A percentile compares a stretch with the other conserved stretches of the same genome.
These are phyloP conservation scores for Linaria vulgaris DNA, from an alignment of 257 asterid species.

Conservation along the genomic window DNA sequence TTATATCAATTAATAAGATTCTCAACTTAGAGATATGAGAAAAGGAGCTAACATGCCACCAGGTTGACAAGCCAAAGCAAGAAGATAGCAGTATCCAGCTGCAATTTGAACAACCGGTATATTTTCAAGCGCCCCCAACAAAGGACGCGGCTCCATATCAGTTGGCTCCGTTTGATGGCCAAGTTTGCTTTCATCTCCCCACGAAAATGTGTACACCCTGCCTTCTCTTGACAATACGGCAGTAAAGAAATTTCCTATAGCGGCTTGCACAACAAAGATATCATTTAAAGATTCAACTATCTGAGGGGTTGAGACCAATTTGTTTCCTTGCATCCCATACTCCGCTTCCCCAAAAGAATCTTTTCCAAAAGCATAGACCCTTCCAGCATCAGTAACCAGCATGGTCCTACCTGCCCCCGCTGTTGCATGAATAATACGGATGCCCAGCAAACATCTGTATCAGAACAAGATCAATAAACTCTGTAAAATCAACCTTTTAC, in stretches of 20 bases:
- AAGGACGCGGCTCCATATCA: slow-evolving; percentile 81
- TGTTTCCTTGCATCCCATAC: slow-evolving; percentile 74
- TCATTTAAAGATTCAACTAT: slow-evolving; percentile 87
- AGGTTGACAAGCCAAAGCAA: slow-evolving; percentile 94
- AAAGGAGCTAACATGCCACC: slow-evolving; percentile 77
- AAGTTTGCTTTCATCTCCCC: slow-evolving; percentile 92
- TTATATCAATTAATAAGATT: background rate
- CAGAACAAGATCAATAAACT: slow-evolving; percentile 32
- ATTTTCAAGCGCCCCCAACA: slow-evolving; percentile 82
- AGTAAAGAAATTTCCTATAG: slow-evolving; percentile 94
- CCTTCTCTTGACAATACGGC: slow-evolving; percentile 96
- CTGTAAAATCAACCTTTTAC: slow-evolving; percentile 2
- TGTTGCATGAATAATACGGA: slow-evolving; percentile 87
- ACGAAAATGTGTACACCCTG: slow-evolving; percentile 82
- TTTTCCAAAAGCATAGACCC: slow-evolving; percentile 88
- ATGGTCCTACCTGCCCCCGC: slow-evolving; percentile 93
- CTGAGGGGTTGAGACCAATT: slow-evolving; percentile 63
- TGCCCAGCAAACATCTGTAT: slow-evolving; percentile 84
- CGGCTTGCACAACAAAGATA: slow-evolving; percentile 95
- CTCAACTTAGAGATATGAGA: slow-evolving; percentile 5
- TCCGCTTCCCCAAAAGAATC: slow-evolving; percentile 90
- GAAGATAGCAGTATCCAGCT: slow-evolving; percentile 99
- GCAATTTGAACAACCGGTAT: slow-evolving; percentile 94
- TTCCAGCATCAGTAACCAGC: slow-evolving; percentile 81
- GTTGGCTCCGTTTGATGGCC: slow-evolving; percentile 86